phyloP scores from a whole-genome alignment of 495 filamentous ascomycete genomes.

The Penicillium coprophilum region DNA sequence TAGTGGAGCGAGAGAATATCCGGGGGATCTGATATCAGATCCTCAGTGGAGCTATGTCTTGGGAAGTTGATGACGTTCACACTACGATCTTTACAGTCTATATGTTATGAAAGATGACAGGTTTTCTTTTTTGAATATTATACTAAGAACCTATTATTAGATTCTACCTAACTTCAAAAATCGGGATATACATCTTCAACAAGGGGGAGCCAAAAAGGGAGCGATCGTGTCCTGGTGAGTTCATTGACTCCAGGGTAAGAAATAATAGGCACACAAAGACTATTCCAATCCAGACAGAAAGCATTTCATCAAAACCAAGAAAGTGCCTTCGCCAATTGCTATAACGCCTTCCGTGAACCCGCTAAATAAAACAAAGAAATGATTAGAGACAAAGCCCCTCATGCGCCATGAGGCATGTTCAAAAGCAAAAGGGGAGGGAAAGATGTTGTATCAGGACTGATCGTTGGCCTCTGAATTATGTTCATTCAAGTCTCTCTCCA shows the following conservation, averaged over 20 bases:
- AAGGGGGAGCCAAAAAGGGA: slow-evolving; percentile 6
- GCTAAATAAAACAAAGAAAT: slow-evolving; percentile 29
- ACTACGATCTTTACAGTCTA: background rate
- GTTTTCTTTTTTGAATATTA: too few relatives aligned
- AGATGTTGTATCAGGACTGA: slow-evolving; percentile 43
- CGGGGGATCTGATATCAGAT: background rate
- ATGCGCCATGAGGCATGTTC: slow-evolving; percentile 19
- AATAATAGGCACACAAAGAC: slow-evolving; percentile 8
- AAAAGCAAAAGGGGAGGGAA: slow-evolving; percentile 5
- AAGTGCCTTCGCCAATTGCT: slow-evolving; percentile 17
- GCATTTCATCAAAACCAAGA: slow-evolving; percentile 10
- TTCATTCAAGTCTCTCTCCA: slow-evolving; percentile 22
- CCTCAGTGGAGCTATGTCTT: too few relatives aligned
- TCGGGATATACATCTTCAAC: background rate
- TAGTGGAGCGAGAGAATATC: too few relatives aligned
- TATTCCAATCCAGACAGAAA: slow-evolving; percentile 10
- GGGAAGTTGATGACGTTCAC: background rate
- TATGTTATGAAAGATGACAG: too few relatives aligned
- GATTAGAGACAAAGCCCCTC: slow-evolving; percentile 5
- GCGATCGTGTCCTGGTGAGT: slow-evolving; percentile 12
- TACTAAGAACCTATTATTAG: background rate
- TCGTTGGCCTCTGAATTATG: slow-evolving; percentile 28
- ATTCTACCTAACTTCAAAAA: background rate
- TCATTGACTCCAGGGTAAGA: slow-evolving; percentile 6
- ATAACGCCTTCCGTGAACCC: slow-evolving; percentile 31